A percentile compares a stretch with the other conserved stretches of the same genome.
Conservation (phyloP, 75 land plant species). For the Azolla pinnata region DNA sequence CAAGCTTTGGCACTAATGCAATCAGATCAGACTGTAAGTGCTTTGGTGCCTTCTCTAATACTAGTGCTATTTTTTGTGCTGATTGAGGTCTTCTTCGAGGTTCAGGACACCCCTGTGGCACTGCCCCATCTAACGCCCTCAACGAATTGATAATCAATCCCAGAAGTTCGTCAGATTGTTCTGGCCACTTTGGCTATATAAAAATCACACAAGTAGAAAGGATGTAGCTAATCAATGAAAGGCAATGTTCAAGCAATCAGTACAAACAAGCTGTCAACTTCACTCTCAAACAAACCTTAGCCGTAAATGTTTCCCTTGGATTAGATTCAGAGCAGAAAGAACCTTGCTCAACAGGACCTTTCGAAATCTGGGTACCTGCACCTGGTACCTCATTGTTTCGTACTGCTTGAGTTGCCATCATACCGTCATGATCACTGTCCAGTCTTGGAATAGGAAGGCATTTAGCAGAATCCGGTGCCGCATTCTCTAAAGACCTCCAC, state of each 20-base stretch:
- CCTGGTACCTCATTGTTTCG: conserved; percentile 27
- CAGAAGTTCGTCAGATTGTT: conserved; percentile 43
- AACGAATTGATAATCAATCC: conserved; percentile 40
- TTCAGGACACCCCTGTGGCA: conserved; percentile 40
- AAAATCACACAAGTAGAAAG: too few species aligned
- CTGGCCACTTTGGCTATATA: conserved; percentile 43
- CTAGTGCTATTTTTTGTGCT: conserved; percentile 36
- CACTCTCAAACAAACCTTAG: background rate
- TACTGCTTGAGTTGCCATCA: conserved; percentile 27
- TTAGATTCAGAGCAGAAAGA: conserved; percentile 1
- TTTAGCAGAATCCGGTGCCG: conserved; percentile 12
- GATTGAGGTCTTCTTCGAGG: conserved; percentile 37
- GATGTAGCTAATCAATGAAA: too few species aligned
- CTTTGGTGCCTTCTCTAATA: conserved; percentile 35
- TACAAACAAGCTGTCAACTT: too few species aligned
- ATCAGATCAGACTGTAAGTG: conserved; percentile 38
- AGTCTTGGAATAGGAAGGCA: conserved; percentile 16
- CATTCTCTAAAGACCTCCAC: conserved; percentile 1
- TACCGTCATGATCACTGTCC: conserved; percentile 24
- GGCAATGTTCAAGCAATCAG: too few species aligned
- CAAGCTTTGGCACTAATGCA: conserved; percentile 39
- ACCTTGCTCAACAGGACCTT: conserved; percentile 17
- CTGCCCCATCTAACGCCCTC: conserved; percentile 43
- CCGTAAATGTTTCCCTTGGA: conserved; percentile 7
- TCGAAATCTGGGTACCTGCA: conserved; percentile 12